Base-by-base conservation (phyloP, 1,139 yeast genomes). In the Yamadazyma diospyri region DNA sequence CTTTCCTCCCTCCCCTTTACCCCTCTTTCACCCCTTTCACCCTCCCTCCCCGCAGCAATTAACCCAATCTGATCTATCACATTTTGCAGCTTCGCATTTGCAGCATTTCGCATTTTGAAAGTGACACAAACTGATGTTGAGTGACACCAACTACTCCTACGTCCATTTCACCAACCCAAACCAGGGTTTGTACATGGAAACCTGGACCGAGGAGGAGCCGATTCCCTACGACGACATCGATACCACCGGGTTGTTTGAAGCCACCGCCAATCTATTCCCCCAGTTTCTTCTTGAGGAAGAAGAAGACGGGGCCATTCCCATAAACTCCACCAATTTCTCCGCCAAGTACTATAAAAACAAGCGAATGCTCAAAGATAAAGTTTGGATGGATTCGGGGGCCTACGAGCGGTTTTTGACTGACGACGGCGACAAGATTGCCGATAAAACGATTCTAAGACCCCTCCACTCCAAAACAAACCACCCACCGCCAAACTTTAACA, bases 221-320 rank as follows among this genome's bases (percentile, higher is more conserved):
- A 58, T 68, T 20, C 66, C 71, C 1, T 66, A 51, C 37, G 70
- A 66, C 39, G 71, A 64, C 32, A 64, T 68, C 16, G 72, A 68
- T 34, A 64, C 72, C 13, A 59, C 55, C 13, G 45, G 54, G 4
- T 50, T 68, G 11, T 43, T 62, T 19, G 72, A 67, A 19, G 66
- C 68, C 4, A 61, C 70, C 1, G 43, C 63, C 10, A 48, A 39
- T 25, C 41, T 64, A 22, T 65, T 64, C 40, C 71, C 72, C 3
- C 61, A 55, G 32, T 50, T 57, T 26, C 47, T 64, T 13, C 47
- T 64, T 1, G 72, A 67, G 16, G 69, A 62, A 31, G 73, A 67
- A 26, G 72, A 65, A 30, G 72, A 66, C 32, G 69, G 64, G 7
- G 56, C 59, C 12, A 51, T 65, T 6, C 65, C 69, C 6, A 51